Percentiles rank a stretch among this genome's conserved stretches.
Evolutionary conservation across 805 yeast species (phyloP).

Genomic region (Candida parachauliodes): DNA sequence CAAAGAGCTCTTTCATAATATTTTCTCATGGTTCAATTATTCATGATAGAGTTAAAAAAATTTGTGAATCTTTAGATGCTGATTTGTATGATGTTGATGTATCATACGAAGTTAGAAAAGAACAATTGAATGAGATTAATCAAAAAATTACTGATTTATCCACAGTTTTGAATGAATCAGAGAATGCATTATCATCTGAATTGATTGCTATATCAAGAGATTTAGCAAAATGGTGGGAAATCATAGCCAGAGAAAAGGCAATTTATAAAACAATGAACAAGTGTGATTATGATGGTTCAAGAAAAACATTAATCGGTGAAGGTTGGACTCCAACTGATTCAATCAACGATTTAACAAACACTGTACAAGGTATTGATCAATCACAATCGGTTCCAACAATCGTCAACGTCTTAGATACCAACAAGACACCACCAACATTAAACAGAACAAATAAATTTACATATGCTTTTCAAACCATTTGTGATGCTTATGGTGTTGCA

Average conservation of each 20-base stretch:
- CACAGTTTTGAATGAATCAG: conserved; percentile 35
- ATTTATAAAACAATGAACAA: conserved; percentile 74
- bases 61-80: conserved; percentile 89
- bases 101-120: conserved; percentile 23
- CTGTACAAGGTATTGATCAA: conserved; percentile 63
- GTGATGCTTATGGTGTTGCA: conserved; percentile 94
- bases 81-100: conserved; percentile 59
- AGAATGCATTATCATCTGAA: conserved; percentile 70
- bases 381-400: conserved; percentile 48
- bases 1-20: conserved; percentile 80
- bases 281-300: conserved; percentile 76
- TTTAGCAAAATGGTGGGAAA: conserved; percentile 66
- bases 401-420: conserved; percentile 60
- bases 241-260: conserved; percentile 70
- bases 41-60: conserved; percentile 67
- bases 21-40: conserved; percentile 88
- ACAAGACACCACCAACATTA: conserved; percentile 88
- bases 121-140: conserved; percentile 26
- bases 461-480: conserved; percentile 85
- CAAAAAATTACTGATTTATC: conserved; percentile 29
- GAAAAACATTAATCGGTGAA: conserved; percentile 87
- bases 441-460: conserved; percentile 95
- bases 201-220: conserved; percentile 73
- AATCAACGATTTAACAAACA: conserved; percentile 56
- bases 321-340: conserved; percentile 95